Percentiles rank a stretch among this genome's conserved stretches.
phyloP scores from a whole-genome alignment of 495 filamentous ascomycete genomes.

The Ramalina intermedia region DNA sequence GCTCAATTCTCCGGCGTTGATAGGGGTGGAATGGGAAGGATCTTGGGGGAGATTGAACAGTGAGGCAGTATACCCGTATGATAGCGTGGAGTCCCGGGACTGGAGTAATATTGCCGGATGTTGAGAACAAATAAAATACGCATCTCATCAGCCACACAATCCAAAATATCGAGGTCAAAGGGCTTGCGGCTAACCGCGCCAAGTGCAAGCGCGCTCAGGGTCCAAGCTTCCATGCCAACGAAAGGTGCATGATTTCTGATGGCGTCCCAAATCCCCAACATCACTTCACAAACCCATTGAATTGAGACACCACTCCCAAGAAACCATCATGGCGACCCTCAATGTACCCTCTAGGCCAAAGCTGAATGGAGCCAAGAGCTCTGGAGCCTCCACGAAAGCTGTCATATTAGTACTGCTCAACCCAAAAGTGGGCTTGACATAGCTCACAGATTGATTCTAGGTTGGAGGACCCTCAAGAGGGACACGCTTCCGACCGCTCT shows the following conservation, averaged over 20 bases:
- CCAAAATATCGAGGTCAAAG: too few species aligned
- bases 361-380: slow-evolving; percentile 17
- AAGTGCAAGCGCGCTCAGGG: too few species aligned
- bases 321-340: neutral
- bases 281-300: too few species aligned
- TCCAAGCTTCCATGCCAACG: too few species aligned
- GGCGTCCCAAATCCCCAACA: too few species aligned
- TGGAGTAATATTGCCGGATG: too few species aligned
- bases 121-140: too few species aligned
- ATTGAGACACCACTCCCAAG: neutral
- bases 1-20: neutral
- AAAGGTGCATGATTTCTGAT: too few species aligned
- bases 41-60: slow-evolving; percentile 5
- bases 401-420: slow-evolving; percentile 47
- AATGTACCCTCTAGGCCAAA: slow-evolving; percentile 3
- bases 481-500: slow-evolving; percentile 90
- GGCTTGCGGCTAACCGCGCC: too few species aligned
- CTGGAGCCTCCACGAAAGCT: slow-evolving; percentile 48
- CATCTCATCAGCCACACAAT: too few species aligned
- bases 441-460: slow-evolving; percentile 29
- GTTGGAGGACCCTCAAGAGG: slow-evolving; percentile 89
- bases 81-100: too few species aligned
- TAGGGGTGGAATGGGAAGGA: neutral
- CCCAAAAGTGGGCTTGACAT: neutral
- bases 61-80: too few species aligned